Evolutionary conservation across 148 eudicot species (phyloP), one percentile per base, ranked within the genome.

Genomic region (Vaccinium corymbosum): DNA sequence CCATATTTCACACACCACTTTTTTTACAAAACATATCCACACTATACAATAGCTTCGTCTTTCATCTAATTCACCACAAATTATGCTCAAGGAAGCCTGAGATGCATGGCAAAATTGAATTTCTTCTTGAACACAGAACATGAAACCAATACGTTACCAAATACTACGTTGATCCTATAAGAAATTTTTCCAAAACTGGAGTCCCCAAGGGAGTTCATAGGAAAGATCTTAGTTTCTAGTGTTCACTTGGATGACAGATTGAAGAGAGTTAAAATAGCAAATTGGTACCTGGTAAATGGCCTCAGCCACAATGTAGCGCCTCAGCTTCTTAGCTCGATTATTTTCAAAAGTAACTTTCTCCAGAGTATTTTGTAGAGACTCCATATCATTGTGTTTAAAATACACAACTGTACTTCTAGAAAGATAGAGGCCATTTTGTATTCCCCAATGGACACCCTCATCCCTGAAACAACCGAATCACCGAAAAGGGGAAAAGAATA

Each of bases 381-480:
- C 88, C 93, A 95, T 93, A 80, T 97, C 91, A 85, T 97, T 97
- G 89, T 97, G 99, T 92, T 97, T 93, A 85, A 94, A 97, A 87
- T 89, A 94, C 72, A 93, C 84, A 85, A 97, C 90, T n/a, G 98
- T 94, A 87, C 99, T 97, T 90, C 99, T 92, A 12, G 99, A 97
- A 51, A 97, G 89, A 84, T 94, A 87, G 32, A 97, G 98, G 66
- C 99, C 99, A 87, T 95, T 97, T 85, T 97, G 99, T 82, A 97
- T 93, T 72, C 97, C 97, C 99, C 99, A 97, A 83, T 93, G 97
- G 74, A 97, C 99, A 82, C 98, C 99, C 81, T 97, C 99, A 84
- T 97, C 99, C 82, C 99, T 97, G 87, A 22, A 86, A 86, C 16
- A 76, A 27, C 32, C 85, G 14, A 19, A 42, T 76, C 19, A 71